phyloP scores from a whole-genome alignment of 1,284 basidiomycete species.

The Melampsora larici-populina region DNA sequence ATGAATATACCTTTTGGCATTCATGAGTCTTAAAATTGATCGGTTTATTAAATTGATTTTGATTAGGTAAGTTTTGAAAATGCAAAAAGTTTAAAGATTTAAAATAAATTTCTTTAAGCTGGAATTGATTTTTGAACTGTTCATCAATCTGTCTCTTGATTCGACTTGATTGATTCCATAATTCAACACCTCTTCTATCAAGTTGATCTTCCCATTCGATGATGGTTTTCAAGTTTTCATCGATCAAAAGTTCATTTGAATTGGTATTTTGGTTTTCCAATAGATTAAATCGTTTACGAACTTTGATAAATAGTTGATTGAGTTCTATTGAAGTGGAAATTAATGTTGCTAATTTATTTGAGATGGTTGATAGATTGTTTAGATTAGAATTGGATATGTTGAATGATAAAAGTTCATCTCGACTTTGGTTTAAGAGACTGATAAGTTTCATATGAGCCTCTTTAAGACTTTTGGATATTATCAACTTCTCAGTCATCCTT shows the following conservation, averaged over 20 bases:
- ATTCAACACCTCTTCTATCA: constrained; percentile 31
- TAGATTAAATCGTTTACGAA: not conserved
- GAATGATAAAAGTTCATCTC: not conserved
- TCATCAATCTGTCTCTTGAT: not conserved
- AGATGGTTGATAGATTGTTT: not conserved
- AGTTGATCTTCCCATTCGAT: constrained; percentile 36
- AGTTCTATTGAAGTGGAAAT: not conserved
- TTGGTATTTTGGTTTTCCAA: not conserved
- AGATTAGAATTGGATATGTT: not conserved
- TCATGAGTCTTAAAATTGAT: not conserved
- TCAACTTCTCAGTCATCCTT: not conserved
- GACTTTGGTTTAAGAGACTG: not conserved
- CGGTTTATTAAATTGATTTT: no score
- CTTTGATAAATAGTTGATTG: not conserved
- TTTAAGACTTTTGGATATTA: not conserved
- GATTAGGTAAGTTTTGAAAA: not conserved
- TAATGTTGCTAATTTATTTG: not conserved
- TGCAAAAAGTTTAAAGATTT: not conserved
- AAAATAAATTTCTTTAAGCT: not conserved
- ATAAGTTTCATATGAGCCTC: not conserved
- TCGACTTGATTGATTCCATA: constrained; percentile 39
- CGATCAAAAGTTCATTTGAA: not conserved
- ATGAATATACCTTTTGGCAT: not conserved
- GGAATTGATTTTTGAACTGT: constrained; percentile 4
- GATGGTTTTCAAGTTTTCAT: not conserved